phyloP scores from a whole-genome alignment of 345 rosid species.

The Noccaea caerulescens region DNA sequence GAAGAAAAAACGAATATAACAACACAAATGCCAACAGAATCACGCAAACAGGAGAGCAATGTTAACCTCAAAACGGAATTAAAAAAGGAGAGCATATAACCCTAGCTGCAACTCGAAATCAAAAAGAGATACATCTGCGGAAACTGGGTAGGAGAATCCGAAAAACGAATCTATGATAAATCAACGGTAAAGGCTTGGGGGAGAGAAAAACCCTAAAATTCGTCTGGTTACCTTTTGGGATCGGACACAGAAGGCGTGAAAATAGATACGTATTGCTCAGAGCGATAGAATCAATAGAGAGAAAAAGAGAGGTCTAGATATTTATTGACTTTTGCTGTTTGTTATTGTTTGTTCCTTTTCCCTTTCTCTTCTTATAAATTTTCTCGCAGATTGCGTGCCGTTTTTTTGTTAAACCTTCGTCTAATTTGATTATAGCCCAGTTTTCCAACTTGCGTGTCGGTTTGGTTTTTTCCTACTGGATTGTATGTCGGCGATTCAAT shows the following conservation, averaged over 20 bases:
- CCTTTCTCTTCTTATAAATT: slow-evolving; percentile 11
- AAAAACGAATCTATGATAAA: slow-evolving; percentile 19
- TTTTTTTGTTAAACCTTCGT: slow-evolving; percentile 12
- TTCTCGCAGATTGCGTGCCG: slow-evolving; percentile 39
- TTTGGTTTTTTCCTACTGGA: slow-evolving; percentile 19
- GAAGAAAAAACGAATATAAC: slow-evolving; percentile 16
- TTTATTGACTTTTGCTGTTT: slow-evolving; percentile 35
- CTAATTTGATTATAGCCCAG: not conserved
- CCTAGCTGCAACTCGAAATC: slow-evolving; percentile 37
- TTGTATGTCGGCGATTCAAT: slow-evolving; percentile 38
- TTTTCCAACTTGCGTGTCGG: slow-evolving; percentile 39
- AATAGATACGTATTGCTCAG: slow-evolving; percentile 30
- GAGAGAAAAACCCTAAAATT: slow-evolving; percentile 26
- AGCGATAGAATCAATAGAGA: slow-evolving; percentile 45
- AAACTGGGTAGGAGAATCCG: slow-evolving; percentile 11
- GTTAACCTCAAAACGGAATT: slow-evolving; percentile 19
- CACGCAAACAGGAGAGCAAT: slow-evolving; percentile 41
- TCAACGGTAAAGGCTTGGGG: slow-evolving; percentile 24
- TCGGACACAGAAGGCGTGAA: slow-evolving; percentile 32
- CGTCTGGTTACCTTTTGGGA: slow-evolving; percentile 26
- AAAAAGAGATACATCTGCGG: slow-evolving; percentile 6
- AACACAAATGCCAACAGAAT: slow-evolving; percentile 32
- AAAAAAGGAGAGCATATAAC: slow-evolving; percentile 18
- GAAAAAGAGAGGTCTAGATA: slow-evolving; percentile 36
- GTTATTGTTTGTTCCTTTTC: not conserved